Percentiles rank a stretch among this genome's conserved stretches.
Conservation (phyloP, 441 rosid species). For the Croton setiger region DNA sequence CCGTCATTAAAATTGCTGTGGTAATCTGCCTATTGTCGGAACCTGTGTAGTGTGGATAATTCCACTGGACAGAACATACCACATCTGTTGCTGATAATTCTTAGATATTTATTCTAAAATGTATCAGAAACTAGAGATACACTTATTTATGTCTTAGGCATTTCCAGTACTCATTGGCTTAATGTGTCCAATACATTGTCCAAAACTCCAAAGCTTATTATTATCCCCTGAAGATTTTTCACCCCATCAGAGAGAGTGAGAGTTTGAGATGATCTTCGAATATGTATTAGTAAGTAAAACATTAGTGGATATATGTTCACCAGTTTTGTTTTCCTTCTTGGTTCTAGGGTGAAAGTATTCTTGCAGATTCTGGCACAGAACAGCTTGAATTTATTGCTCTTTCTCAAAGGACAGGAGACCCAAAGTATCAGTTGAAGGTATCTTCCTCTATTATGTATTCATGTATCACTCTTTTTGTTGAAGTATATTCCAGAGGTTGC, state of each 20-base stretch:
- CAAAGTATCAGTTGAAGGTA: conserved; percentile 94
- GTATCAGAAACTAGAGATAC: background rate
- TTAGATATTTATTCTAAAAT: background rate
- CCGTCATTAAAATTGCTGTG: background rate
- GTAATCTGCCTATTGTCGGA: background rate
- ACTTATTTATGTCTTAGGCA: background rate
- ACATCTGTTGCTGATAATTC: background rate
- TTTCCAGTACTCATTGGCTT: background rate
- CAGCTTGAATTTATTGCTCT: conserved; percentile 98
- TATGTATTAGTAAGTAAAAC: background rate
- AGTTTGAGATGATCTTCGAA: background rate
- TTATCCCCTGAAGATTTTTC: background rate
- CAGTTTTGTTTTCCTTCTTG: conserved; percentile 15
- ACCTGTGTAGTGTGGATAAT: background rate
- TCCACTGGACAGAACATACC: background rate
- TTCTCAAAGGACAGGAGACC: conserved; percentile 97
- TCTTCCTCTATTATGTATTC: conserved; percentile 9
- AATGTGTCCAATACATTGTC: background rate
- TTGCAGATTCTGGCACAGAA: conserved; percentile 98
- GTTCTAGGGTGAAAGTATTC: conserved; percentile 80
- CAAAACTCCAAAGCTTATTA: background rate
- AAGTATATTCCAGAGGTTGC: background rate
- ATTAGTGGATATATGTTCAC: background rate
- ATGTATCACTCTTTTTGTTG: background rate
- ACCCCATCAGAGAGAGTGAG: background rate